phyloP scores from a whole-genome alignment of 306 rosid genomes.

The Dryas alaskensis region DNA sequence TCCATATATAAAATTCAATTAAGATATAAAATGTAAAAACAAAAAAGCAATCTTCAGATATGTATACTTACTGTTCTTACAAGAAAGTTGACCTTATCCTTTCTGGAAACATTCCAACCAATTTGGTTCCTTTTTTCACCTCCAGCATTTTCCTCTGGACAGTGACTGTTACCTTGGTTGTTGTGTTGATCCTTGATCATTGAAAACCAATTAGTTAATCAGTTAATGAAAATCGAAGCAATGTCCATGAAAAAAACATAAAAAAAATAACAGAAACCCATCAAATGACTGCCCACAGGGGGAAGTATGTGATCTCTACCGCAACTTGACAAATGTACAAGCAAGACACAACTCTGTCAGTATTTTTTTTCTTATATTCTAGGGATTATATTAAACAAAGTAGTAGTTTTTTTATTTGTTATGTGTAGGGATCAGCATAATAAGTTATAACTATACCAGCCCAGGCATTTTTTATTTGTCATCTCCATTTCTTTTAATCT shows the following conservation, averaged over 20 bases:
- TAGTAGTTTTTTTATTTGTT: neutral
- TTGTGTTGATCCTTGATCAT: conserved; percentile 29
- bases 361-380: neutral
- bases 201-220: neutral
- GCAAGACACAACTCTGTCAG: neutral
- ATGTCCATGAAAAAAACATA: neutral
- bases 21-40: neutral
- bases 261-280: neutral
- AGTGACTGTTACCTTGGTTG: conserved; percentile 18
- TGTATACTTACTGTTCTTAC: conserved; percentile 38
- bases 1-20: neutral
- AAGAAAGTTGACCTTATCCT: conserved; percentile 40
- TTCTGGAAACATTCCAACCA: conserved; percentile 42
- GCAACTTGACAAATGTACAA: neutral
- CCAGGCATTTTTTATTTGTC: neutral
- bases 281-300: neutral
- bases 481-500: neutral
- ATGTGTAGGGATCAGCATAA: neutral
- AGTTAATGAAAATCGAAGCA: neutral
- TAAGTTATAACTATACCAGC: neutral
- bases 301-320: neutral
- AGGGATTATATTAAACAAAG: neutral
- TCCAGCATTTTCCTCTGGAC: conserved; percentile 26
- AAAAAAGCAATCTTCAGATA: neutral
- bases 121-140: conserved; percentile 31